Percentiles rank a stretch among this genome's conserved stretches.
Evolutionary conservation across 1,139 yeast species (phyloP).

Genomic region (Cylindricascospora bacillispora): DNA sequence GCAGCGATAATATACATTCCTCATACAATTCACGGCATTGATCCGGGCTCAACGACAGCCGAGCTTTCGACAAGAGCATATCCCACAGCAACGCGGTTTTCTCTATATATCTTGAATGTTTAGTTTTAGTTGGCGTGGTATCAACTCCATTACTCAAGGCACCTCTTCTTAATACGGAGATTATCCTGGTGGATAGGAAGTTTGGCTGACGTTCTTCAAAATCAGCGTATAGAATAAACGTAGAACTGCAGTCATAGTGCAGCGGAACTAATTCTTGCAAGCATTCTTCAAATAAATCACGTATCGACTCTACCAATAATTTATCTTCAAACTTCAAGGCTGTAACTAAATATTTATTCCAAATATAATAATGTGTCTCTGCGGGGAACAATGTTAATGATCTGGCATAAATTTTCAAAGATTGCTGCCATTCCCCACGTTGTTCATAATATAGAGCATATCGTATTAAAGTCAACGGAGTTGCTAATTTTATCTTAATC

Average conservation of each 20-base stretch:
- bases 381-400: slow-evolving; percentile 52
- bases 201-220: slow-evolving; percentile 42
- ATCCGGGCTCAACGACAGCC: slow-evolving; percentile 9
- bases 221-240: slow-evolving; percentile 45
- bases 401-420: slow-evolving; percentile 54
- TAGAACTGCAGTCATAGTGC: slow-evolving; percentile 31
- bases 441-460: slow-evolving; percentile 53
- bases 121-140: too few species aligned
- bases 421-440: slow-evolving; percentile 32
- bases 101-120: too few species aligned
- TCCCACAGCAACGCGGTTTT: slow-evolving; percentile 16
- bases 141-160: too few species aligned
- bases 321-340: slow-evolving; percentile 28
- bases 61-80: slow-evolving; percentile 10
- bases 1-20: slow-evolving; percentile 17
- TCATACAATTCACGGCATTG: slow-evolving; percentile 16
- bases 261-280: slow-evolving; percentile 38
- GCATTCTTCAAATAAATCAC: slow-evolving; percentile 66
- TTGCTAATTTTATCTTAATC: slow-evolving; percentile 52
- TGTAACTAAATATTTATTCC: slow-evolving; percentile 55
- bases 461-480: slow-evolving; percentile 53
- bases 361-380: slow-evolving; percentile 55
- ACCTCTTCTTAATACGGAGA: slow-evolving; percentile 34
- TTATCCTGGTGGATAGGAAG: slow-evolving; percentile 34
- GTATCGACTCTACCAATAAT: slow-evolving; percentile 40